Conservation (phyloP, 2,329 filamentous ascomycete genomes). For the Aphanoascus verrucosus region DNA sequence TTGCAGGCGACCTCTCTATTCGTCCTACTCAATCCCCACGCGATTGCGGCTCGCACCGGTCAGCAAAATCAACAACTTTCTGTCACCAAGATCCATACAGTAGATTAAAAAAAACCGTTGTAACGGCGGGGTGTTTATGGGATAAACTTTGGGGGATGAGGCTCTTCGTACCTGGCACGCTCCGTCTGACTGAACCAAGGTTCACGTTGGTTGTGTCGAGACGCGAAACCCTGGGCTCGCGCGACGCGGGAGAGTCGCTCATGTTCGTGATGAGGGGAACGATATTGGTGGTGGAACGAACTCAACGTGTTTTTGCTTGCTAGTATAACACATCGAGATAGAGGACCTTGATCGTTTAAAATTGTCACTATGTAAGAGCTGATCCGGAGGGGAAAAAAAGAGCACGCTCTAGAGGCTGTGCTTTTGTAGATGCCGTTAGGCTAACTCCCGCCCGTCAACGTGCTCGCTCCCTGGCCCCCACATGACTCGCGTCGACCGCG, state of each 20-base stretch:
- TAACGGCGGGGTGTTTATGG: neutral
- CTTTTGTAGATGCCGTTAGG: neutral
- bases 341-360: no score
- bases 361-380: no score
- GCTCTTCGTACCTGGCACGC: conserved; percentile 7
- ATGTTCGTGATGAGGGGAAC: neutral
- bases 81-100: no score
- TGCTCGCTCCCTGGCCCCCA: neutral
- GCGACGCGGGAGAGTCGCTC: neutral
- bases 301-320: neutral
- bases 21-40: neutral
- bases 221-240: neutral
- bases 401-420: no score
- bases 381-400: no score
- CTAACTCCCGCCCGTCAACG: neutral
- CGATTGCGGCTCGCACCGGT: neutral
- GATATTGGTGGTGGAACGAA: neutral
- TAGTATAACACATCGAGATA: no score
- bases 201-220: conserved; percentile 11
- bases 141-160: neutral
- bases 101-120: neutral
- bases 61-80: no score
- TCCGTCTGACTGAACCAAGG: conserved; percentile 8
- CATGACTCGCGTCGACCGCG: conserved; percentile 1
- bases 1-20: conserved; percentile 8